A percentile compares a stretch with the other conserved stretches of the same genome.
These are phyloP conservation scores for Gracilaria gracilis DNA, from an alignment of 23 red algal genomes.

Conservation along the genomic window DNA sequence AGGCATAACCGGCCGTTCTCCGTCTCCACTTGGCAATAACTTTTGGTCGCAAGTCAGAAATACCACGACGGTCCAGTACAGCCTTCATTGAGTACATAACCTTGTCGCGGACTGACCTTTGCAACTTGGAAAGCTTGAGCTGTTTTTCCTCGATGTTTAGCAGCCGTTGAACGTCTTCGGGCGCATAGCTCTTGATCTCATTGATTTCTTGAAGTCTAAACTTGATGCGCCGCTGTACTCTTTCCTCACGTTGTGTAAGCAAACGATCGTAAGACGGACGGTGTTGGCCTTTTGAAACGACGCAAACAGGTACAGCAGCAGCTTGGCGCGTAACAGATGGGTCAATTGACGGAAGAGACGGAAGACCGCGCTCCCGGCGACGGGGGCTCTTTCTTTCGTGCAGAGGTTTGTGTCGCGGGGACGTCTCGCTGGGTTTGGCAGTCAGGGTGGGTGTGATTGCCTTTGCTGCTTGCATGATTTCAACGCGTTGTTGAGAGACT, in stretches of 20 bases:
- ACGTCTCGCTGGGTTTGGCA: neutral
- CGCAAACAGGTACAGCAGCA: constrained; percentile 43
- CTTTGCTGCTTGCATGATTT: constrained; percentile 25
- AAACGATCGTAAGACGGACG: constrained; percentile 37
- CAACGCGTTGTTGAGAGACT: constrained; percentile 52
- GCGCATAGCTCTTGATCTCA: constrained; percentile 51
- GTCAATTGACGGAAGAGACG: constrained; percentile 12
- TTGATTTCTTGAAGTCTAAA: constrained; percentile 64
- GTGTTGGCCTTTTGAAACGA: constrained; percentile 37
- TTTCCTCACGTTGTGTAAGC: constrained; percentile 62
- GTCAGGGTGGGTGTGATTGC: neutral
- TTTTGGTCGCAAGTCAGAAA: constrained; percentile 39
- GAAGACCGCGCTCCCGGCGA: constrained; percentile 20
- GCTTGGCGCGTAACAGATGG: constrained; percentile 33
- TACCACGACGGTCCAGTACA: constrained; percentile 57
- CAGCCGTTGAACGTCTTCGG: constrained; percentile 44
- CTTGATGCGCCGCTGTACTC: constrained; percentile 42
- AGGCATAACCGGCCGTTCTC: neutral
- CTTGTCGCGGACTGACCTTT: constrained; percentile 71
- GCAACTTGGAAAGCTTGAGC: constrained; percentile 67
- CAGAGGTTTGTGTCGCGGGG: neutral
- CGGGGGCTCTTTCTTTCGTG: constrained; percentile 33
- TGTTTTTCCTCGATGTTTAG: constrained; percentile 75
- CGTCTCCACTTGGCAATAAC: constrained; percentile 28
- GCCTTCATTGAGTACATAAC: constrained; percentile 58